phyloP scores from a whole-genome alignment of 2,329 filamentous ascomycete species.

The Anisogramma anomala region DNA sequence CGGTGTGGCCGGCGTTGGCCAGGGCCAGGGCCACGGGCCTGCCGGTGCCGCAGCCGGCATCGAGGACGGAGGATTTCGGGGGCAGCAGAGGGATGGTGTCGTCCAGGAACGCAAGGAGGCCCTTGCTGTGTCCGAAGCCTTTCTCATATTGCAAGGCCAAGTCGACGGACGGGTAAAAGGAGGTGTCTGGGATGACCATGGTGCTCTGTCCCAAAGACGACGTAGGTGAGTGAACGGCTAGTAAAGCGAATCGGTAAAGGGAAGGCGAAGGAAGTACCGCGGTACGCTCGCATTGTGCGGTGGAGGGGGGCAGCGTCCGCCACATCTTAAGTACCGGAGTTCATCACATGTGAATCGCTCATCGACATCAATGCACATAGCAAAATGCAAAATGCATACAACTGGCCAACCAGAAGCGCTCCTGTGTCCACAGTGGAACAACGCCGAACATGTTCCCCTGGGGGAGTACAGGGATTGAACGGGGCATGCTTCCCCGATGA shows the following conservation, averaged over 20 bases:
- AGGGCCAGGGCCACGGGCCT: constrained; percentile 18
- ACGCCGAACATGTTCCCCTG: too few species aligned
- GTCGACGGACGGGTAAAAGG: constrained; percentile 3
- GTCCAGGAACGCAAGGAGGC: constrained; percentile 1
- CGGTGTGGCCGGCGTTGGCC: constrained; percentile 20
- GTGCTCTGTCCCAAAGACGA: not conserved
- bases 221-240: not conserved
- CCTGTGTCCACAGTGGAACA: too few species aligned
- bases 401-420: too few species aligned
- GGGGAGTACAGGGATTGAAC: too few species aligned
- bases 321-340: not conserved
- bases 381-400: too few species aligned
- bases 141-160: constrained; percentile 2
- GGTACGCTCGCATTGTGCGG: not conserved
- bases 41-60: constrained; percentile 23
- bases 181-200: constrained; percentile 2
- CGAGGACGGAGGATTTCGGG: constrained; percentile 13
- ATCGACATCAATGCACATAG: too few species aligned
- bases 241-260: not conserved
- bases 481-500: too few species aligned
- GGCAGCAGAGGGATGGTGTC: constrained; percentile 1
- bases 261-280: not conserved
- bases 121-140: constrained; percentile 1
- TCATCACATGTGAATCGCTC: not conserved
- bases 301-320: not conserved